phyloP scores from a whole-genome alignment of 129 eudicot genomes.

The Flaveria trinervia region DNA sequence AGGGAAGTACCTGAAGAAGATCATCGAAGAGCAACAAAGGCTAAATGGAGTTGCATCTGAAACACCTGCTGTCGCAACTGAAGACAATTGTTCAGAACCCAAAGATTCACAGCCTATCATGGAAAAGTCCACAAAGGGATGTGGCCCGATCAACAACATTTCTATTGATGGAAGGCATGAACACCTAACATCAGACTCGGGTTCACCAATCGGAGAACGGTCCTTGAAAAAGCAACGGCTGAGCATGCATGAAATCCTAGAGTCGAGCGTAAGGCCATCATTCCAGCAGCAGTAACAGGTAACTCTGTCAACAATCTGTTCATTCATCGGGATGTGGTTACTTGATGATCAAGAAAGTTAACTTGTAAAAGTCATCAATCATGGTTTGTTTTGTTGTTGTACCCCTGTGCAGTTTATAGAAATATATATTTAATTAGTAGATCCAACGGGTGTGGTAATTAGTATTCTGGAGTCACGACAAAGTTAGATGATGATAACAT shows the following conservation, averaged over 20 bases:
- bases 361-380: slow-evolving; percentile 26
- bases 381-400: slow-evolving; percentile 26
- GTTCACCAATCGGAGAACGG: slow-evolving; percentile 38
- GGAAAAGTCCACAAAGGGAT: slow-evolving; percentile 36
- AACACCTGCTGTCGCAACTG: slow-evolving; percentile 24
- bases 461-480: neutral
- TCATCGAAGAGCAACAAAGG: slow-evolving; percentile 79
- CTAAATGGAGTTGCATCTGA: slow-evolving; percentile 61
- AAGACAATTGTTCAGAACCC: slow-evolving; percentile 37
- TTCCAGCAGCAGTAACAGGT: slow-evolving; percentile 32
- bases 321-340: slow-evolving; percentile 37
- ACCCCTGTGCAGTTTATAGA: slow-evolving; percentile 42
- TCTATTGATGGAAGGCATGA: slow-evolving; percentile 52
- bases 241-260: slow-evolving; percentile 46
- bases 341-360: slow-evolving; percentile 35
- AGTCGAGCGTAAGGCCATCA: slow-evolving; percentile 57
- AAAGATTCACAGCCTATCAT: slow-evolving; percentile 31
- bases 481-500: slow-evolving; percentile 23
- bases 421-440: slow-evolving; percentile 26
- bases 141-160: slow-evolving; percentile 29
- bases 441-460: slow-evolving; percentile 31
- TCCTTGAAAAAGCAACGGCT: slow-evolving; percentile 51
- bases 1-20: slow-evolving; percentile 82
- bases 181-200: slow-evolving; percentile 68
- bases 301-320: slow-evolving; percentile 37